These are phyloP conservation scores for Fistulinella cinereoalba DNA, from an alignment of 1,284 basidiomycete species.

Conservation along the genomic window DNA sequence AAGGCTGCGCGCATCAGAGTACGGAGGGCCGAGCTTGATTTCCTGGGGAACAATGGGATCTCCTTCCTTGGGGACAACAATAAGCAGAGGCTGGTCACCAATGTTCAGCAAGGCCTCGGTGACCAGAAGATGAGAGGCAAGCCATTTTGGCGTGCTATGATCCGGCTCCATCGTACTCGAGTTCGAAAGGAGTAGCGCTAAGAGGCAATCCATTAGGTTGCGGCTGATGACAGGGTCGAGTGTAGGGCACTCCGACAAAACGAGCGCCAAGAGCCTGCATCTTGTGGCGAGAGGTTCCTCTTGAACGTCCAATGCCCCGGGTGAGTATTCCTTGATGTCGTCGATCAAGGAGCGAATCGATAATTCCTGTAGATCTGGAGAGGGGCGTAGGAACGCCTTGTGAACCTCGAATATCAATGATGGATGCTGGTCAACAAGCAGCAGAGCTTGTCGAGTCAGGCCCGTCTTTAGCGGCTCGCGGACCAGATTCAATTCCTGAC, in stretches of 20 bases:
- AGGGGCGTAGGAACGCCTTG: slow-evolving; percentile 68
- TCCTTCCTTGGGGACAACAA: slow-evolving; percentile 64
- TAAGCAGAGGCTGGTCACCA: slow-evolving; percentile 65
- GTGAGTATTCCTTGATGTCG: slow-evolving; percentile 69
- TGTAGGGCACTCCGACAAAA: slow-evolving; percentile 71
- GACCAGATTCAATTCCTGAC: slow-evolving; percentile 59
- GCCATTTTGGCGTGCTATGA: slow-evolving; percentile 72
- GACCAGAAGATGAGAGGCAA: slow-evolving; percentile 78
- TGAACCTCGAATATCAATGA: slow-evolving; percentile 90
- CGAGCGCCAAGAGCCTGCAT: slow-evolving; percentile 82
- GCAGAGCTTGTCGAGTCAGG: slow-evolving; percentile 69
- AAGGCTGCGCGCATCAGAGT: slow-evolving; percentile 57
- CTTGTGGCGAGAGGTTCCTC: slow-evolving; percentile 78
- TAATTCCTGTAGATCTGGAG: slow-evolving; percentile 57
- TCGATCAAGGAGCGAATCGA: slow-evolving; percentile 66
- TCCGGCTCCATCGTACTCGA: slow-evolving; percentile 48
- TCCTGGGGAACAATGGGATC: slow-evolving; percentile 54
- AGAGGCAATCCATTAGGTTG: slow-evolving; percentile 61
- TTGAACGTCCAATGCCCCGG: slow-evolving; percentile 59
- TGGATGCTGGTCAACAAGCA: slow-evolving; percentile 83
- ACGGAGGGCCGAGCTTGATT: slow-evolving; percentile 57
- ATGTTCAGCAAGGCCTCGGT: slow-evolving; percentile 79
- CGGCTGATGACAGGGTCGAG: slow-evolving; percentile 49
- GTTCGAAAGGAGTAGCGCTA: slow-evolving; percentile 62
- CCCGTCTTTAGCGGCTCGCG: slow-evolving; percentile 66